Conservation (phyloP, 2,329 filamentous ascomycete genomes). For the Bipolaris zeicola region DNA sequence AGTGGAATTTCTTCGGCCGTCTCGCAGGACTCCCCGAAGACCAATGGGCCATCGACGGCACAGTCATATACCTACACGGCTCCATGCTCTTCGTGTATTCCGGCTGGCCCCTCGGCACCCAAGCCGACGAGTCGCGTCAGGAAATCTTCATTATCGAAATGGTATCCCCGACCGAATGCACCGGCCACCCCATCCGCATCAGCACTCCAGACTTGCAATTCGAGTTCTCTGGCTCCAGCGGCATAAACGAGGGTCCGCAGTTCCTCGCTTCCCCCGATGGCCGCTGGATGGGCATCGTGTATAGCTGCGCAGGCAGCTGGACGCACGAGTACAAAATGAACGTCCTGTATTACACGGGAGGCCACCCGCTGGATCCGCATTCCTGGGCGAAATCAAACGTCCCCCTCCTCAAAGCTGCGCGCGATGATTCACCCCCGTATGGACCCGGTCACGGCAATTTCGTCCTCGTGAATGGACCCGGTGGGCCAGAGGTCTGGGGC, state of each 20-base stretch:
- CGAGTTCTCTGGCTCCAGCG: conserved; percentile 48
- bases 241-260: conserved; percentile 56
- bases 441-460: conserved; percentile 56
- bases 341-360: conserved; percentile 50
- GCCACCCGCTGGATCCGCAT: conserved; percentile 46
- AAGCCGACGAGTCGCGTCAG: conserved; percentile 47
- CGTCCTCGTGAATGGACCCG: conserved; percentile 43
- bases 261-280: conserved; percentile 45
- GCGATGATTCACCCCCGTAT: conserved; percentile 48
- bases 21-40: conserved; percentile 49
- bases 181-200: conserved; percentile 47
- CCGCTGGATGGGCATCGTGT: conserved; percentile 53
- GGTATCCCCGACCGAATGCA: conserved; percentile 43
- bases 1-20: conserved; percentile 52
- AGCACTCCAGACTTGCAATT: conserved; percentile 49
- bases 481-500: conserved; percentile 49
- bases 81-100: conserved; percentile 53
- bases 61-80: conserved; percentile 49
- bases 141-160: conserved; percentile 54
- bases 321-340: conserved; percentile 57
- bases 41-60: conserved; percentile 58
- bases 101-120: conserved; percentile 51
- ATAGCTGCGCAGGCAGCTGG: conserved; percentile 55
- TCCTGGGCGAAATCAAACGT: conserved; percentile 49
- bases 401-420: conserved; percentile 48